Evolutionary conservation across 2,329 filamentous ascomycete species (phyloP), one percentile per base, ranked within the genome.

Genomic region (Xylogone sp.): DNA sequence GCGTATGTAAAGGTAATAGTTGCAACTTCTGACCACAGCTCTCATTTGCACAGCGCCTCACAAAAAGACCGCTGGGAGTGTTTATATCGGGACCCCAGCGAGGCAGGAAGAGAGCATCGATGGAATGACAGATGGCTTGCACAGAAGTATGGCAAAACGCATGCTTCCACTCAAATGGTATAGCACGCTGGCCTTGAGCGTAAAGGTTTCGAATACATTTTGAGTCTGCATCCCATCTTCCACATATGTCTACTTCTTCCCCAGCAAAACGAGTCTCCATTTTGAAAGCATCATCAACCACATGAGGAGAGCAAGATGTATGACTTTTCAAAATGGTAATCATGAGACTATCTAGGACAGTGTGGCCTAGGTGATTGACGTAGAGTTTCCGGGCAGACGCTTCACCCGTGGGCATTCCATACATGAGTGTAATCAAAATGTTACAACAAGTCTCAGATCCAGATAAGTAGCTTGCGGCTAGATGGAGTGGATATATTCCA

Each of bases 121-220:
- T 68, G 29, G 52, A 65, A 53, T 74, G 67, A 21, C 64, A 69
- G 5, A 74, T 61, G 0, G 69, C 60, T 58, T 72, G 69, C 5
- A 63, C 58, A 1, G 71, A 70, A 5, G 70, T 72, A 49, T 75
- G 69, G 49, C 72, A 75, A 51, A 75, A 74, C 45, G 67, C 69
- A 53, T 74, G 71, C 53, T 75, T 75, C 71, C 71, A 75, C 0
- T 45, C 13, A 2, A 53, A 48, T 0, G 71, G 71, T 19, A 71
- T 65, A 1, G 45, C 52, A 3, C 56, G 18, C 13, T 48, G 49
- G 1, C 68, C 69, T 1, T 49, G 54, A 1, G 56, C 57, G 10
- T 68, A 52, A 2, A 72, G 59, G 1, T 53, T 42, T 5, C 70
- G 65, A 29, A 69, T 49, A 45, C 60, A 68, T 4, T 63, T 57